phyloP scores from a whole-genome alignment of 75 land plant species.

The Ceratopteris richardii region DNA sequence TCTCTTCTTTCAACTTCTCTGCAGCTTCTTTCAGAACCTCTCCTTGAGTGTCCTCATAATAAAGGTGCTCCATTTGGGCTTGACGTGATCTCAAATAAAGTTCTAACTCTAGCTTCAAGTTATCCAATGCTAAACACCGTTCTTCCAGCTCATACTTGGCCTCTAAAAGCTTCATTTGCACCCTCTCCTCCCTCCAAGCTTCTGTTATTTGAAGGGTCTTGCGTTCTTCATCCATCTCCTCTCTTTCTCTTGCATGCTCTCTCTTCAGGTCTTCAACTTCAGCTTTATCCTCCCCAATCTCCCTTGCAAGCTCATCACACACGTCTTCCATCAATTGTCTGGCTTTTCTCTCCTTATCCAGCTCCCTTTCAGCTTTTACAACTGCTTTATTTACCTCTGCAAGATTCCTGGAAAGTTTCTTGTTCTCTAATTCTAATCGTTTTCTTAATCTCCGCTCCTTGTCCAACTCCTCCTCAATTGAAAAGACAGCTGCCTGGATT shows the following conservation, averaged over 20 bases:
- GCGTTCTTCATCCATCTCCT: slow-evolving; percentile 90
- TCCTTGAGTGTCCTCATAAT: slow-evolving; percentile 5
- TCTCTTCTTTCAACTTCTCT: too few relatives aligned
- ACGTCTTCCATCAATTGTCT: slow-evolving; percentile 61
- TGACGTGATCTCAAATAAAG: slow-evolving; percentile 31
- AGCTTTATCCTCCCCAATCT: slow-evolving; percentile 89
- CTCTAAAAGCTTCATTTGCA: slow-evolving; percentile 91
- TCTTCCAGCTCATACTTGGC: slow-evolving; percentile 81
- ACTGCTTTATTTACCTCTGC: slow-evolving; percentile 66
- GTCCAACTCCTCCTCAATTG: slow-evolving; percentile 51
- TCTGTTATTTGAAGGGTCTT: slow-evolving; percentile 98
- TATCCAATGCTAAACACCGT: slow-evolving; percentile 59
- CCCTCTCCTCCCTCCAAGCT: slow-evolving; percentile 99
- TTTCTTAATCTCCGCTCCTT: slow-evolving; percentile 21
- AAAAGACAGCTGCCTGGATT: slow-evolving; percentile 48
- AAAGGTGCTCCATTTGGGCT: slow-evolving; percentile 8
- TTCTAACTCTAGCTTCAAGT: slow-evolving; percentile 49
- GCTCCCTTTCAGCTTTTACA: slow-evolving; percentile 56
- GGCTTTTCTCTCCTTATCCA: slow-evolving; percentile 72
- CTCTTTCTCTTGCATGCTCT: slow-evolving; percentile 62
- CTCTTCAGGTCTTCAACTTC: slow-evolving; percentile 69
- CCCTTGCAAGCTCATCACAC: slow-evolving; percentile 92
- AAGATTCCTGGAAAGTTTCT: slow-evolving; percentile 29
- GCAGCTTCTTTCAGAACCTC: slow-evolving; percentile 1
- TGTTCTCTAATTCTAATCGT: slow-evolving; percentile 16